phyloP scores from a whole-genome alignment of 192 early-diverging fungal genomes.

The Umbelopsis sp. region DNA sequence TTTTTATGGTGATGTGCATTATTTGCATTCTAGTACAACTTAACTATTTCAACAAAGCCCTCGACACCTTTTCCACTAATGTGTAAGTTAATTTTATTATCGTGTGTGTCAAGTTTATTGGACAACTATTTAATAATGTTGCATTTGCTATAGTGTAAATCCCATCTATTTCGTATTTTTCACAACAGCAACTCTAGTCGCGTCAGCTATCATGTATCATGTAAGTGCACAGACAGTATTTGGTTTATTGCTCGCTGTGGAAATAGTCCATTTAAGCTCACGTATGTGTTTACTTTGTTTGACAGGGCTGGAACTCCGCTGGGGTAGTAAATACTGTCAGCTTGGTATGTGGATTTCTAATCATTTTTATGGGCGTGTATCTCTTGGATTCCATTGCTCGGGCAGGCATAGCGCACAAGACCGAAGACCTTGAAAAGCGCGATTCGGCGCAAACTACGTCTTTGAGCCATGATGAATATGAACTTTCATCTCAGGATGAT shows the following conservation, averaged over 20 bases:
- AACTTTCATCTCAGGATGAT: neutral
- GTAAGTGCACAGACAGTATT: conserved; percentile 24
- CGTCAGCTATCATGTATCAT: conserved; percentile 86
- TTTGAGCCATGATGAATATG: neutral
- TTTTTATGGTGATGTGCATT: conserved; percentile 24
- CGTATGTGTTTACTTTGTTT: conserved; percentile 41
- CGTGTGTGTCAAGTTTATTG: too few species aligned
- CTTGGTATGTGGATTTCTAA: conserved; percentile 87
- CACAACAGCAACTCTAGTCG: conserved; percentile 91
- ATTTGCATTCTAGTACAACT: conserved; percentile 85
- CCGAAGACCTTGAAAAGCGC: neutral
- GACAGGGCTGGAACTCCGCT: conserved; percentile 82
- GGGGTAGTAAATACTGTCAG: conserved; percentile 76
- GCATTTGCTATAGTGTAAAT: conserved; percentile 55
- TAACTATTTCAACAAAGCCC: conserved; percentile 97
- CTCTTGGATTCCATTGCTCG: conserved; percentile 65
- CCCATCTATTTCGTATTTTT: conserved; percentile 97
- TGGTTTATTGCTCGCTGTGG: too few species aligned
- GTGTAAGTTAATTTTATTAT: conserved; percentile 45
- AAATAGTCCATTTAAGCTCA: too few species aligned
- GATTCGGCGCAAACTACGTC: neutral
- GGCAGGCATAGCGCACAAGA: neutral
- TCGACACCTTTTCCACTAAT: conserved; percentile 90
- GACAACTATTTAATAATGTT: neutral
- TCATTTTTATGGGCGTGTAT: conserved; percentile 93